Evolutionary conservation across 1,284 basidiomycete genomes (phyloP).

Genomic region (Puccinia triticina): DNA sequence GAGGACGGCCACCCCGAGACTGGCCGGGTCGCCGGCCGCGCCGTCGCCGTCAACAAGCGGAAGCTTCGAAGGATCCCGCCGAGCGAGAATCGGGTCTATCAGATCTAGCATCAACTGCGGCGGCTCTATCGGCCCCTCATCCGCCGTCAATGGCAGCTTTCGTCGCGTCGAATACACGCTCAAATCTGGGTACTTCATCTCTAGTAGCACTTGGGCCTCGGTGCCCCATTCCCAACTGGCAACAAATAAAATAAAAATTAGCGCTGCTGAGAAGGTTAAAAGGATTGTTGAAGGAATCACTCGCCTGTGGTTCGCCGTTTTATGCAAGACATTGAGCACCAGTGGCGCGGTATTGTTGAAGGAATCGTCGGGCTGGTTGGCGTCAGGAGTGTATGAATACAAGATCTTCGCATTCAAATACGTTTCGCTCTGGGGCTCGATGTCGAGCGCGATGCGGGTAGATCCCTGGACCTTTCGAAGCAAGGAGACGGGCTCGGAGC

Average conservation of each 20-base stretch:
- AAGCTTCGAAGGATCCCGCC: not conserved
- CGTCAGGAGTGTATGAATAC: not conserved
- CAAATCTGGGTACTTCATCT: slow-evolving; percentile 3
- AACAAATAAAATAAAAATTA: no score
- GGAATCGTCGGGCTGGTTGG: not conserved
- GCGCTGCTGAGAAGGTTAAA: no score
- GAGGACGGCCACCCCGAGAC: slow-evolving; percentile 76
- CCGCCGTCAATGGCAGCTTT: slow-evolving; percentile 14
- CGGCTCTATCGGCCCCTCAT: not conserved
- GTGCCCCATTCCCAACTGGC: slow-evolving; percentile 43
- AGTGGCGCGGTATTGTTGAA: not conserved
- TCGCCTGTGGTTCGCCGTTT: slow-evolving; percentile 6
- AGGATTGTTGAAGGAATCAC: not conserved
- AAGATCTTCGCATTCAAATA: not conserved
- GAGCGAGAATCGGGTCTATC: slow-evolving; percentile 18
- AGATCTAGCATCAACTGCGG: slow-evolving; percentile 25
- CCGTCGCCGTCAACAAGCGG: slow-evolving; percentile 61
- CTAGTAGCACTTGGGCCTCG: slow-evolving; percentile 14
- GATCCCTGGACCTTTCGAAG: slow-evolving; percentile 12
- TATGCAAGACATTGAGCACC: not conserved
- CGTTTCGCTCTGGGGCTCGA: not conserved
- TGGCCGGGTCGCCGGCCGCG: slow-evolving; percentile 78
- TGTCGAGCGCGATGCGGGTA: not conserved
- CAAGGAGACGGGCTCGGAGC: not conserved
- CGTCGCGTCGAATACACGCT: slow-evolving; percentile 20